Base-by-base conservation (phyloP, 768 basidiomycete species). In the Collybia nuda region DNA sequence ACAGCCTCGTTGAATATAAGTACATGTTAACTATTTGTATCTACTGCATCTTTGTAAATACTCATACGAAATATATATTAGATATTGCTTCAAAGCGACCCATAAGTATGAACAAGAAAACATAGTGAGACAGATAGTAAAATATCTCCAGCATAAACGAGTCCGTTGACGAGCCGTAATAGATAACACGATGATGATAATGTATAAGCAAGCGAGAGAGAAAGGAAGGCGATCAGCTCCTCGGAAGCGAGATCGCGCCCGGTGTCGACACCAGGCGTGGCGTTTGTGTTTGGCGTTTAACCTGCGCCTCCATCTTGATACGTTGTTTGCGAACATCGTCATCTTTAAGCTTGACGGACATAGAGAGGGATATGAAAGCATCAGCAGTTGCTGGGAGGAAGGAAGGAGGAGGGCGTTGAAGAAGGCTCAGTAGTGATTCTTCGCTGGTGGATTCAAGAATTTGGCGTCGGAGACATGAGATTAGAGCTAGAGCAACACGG, bases 301-400 rank as follows among this genome's bases (percentile, higher is more conserved):
- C 73, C 53, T 85, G 83, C n/a, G 80, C 81, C 56, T 88, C 85
- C 73, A 90, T 80, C 62, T 90, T 90, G 26, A 77, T 61, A 2
- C 89, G 80, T 56, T 86, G 86, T 60, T 90, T 91, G 22, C 82
- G 78, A 14, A 92, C 54, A 51, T 91, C 88, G 50, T 90, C 89
- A 56, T 91, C 90, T 60, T 86, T 91, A 52, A 91, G 65, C 63
- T 86, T 90, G 54, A 87, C 70, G 2, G 79, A 74, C n/a, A 79
- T 69, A 0, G 80, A 79, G 6, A 85, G 74, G n/a, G 79, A 66
- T 26, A 91, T 65, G 53, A 91, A 76, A 1, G 77, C 75, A 40
- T 88, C 88, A 0, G 85, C 76, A 3, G 74, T 72, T 0, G 80
- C 68, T 0, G 86, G 86, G 0, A 91, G 74, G 47, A 71, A 71